These are phyloP conservation scores for Cynanchum wilfordii DNA, from an alignment of 257 asterid genomes.

Conservation along the genomic window DNA sequence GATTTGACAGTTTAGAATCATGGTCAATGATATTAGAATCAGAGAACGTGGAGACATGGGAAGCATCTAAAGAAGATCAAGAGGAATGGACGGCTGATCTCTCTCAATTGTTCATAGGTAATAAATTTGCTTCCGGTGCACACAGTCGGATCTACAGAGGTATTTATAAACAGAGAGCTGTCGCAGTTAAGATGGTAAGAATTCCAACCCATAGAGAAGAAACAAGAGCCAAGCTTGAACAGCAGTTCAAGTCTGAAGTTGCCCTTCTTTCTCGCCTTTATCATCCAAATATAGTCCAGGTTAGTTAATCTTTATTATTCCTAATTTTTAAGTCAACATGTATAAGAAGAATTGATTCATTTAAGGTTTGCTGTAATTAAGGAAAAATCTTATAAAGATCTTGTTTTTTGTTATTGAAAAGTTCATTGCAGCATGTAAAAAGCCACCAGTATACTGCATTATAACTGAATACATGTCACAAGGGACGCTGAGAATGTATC, in stretches of 20 bases:
- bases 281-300: conserved; percentile 46
- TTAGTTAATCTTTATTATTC: neutral
- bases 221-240: conserved; percentile 37
- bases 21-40: conserved; percentile 98
- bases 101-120: conserved; percentile 43
- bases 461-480: conserved; percentile 45
- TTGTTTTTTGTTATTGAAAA: conserved; percentile 5
- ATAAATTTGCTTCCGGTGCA: conserved; percentile 45
- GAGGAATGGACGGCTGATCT: conserved; percentile 45
- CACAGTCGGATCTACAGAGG: conserved; percentile 46
- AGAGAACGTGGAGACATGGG: conserved; percentile 84
- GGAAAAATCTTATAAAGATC: neutral
- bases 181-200: conserved; percentile 48
- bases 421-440: conserved; percentile 41
- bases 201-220: conserved; percentile 41
- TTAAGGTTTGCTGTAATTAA: too few species aligned
- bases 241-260: conserved; percentile 44
- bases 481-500: conserved; percentile 43
- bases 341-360: neutral
- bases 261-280: conserved; percentile 42
- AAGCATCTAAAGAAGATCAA: conserved; percentile 49
- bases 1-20: conserved; percentile 89
- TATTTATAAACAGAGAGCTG: conserved; percentile 41
- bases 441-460: conserved; percentile 42
- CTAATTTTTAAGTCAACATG: neutral